Conservation (phyloP, 164 flowering plant species). For the Echeveria elegans region DNA sequence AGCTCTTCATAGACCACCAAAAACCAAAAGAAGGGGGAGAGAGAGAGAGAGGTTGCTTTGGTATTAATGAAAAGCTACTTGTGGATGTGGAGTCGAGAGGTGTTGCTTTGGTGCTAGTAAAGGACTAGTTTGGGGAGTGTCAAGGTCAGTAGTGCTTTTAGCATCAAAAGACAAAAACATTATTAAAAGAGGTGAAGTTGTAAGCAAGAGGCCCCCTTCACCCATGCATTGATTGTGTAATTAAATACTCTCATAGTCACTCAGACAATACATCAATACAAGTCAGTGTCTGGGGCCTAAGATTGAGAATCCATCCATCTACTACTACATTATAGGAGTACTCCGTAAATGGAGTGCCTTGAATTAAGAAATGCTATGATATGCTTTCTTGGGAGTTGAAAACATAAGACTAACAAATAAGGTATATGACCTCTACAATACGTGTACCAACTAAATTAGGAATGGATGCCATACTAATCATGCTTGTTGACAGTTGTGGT, state of each 20-base stretch:
- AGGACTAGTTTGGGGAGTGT: neutral
- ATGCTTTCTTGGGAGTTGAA: neutral
- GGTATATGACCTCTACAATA: neutral
- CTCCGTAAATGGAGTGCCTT: too few species aligned
- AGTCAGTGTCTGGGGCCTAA: neutral
- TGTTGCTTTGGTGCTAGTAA: neutral
- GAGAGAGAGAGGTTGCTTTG: neutral
- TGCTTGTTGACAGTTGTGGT: too few species aligned
- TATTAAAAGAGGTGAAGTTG: neutral
- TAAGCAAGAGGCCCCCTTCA: neutral
- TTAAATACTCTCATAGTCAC: neutral
- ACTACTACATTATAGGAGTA: too few species aligned
- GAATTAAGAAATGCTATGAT: too few species aligned
- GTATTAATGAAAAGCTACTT: neutral
- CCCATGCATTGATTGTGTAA: neutral
- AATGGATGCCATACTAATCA: neutral
- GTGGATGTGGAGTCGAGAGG: neutral
- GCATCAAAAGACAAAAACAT: conserved; percentile 2
- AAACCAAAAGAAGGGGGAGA: too few species aligned
- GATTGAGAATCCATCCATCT: neutral
- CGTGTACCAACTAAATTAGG: neutral
- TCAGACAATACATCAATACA: neutral
- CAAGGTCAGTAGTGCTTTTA: neutral
- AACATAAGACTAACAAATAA: neutral
- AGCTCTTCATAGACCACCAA: neutral